Base-by-base conservation (phyloP, 805 yeast species). In the Wickerhamomyces alni region DNA sequence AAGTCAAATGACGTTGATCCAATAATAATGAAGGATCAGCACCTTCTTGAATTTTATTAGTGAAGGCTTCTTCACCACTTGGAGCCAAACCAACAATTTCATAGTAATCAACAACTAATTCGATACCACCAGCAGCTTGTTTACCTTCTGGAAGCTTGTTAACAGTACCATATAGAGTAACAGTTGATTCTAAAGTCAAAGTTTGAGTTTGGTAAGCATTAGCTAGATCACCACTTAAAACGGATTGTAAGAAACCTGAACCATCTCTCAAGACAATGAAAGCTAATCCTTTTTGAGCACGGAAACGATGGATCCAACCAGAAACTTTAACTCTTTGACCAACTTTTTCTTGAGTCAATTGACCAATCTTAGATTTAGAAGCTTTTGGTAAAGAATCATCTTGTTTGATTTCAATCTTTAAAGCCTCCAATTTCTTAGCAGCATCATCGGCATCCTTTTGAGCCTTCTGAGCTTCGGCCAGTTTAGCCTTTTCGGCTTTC, bases 241-340 rank as follows among this genome's bases (percentile, higher is more conserved):
- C 91, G 57, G 87, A 73, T 69, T 93, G 99, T 46, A 93, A 60
- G 62, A 58, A 88, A 3, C 98, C 98, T 29, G 91, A 71, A 53
- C 99, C 99, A 61, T 93, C 99, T 70, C 99, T 82, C 57, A 93
- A 69, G 31, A 94, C 93, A 42, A 94, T 61, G 61, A 93, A 93
- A 15, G 84, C 93, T 35, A 87, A 75, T 34, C 95, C 96, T 70
- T 94, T 93, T 65, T 93, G 98, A 33, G 78, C 53, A 64, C 99
- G 82, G 54, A 94, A 72, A 62, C 99, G 82, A 65, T 93, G 99
- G 45, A 93, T 74, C 99, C 99, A 93, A 46, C 99, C 99, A 48
- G 79, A 80, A 33, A 91, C 82, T 40, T 71, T 60, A 39, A 87
- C 87, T 63, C 99, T 79, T 46, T 68, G 51, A 42, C 79, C 93